Conservation (phyloP, 257 asterid species). For the Misopates orontium region DNA sequence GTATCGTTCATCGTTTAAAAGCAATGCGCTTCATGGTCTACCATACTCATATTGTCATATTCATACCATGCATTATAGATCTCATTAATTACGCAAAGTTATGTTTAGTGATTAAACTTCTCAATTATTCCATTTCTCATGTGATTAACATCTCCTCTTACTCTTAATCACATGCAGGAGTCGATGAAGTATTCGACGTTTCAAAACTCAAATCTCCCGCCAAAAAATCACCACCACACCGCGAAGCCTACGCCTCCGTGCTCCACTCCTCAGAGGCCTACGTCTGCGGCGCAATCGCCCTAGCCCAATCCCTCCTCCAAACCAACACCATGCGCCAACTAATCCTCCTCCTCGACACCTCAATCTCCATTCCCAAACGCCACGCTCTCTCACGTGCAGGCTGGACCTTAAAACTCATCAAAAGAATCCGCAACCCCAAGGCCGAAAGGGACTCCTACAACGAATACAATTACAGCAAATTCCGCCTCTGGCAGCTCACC, state of each 20-base stretch:
- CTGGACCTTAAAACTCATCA: conserved; percentile 68
- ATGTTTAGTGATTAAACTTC: too few species aligned
- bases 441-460: conserved; percentile 71
- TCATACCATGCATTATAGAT: too few species aligned
- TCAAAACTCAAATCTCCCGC: conserved; percentile 38
- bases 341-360: conserved; percentile 67
- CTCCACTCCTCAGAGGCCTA: conserved; percentile 74
- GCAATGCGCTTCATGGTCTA: too few species aligned
- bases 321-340: conserved; percentile 65
- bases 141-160: too few species aligned
- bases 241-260: conserved; percentile 76
- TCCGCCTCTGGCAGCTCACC: conserved; percentile 81
- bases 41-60: too few species aligned
- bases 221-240: conserved; percentile 11
- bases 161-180: conserved; percentile 16
- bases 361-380: conserved; percentile 52
- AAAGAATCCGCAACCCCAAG: conserved; percentile 71
- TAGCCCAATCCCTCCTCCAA: conserved; percentile 70
- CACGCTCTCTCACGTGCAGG: conserved; percentile 63
- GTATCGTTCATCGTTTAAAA: too few species aligned
- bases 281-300: conserved; percentile 79
- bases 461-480: conserved; percentile 85
- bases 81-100: too few species aligned
- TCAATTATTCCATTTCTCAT: too few species aligned
- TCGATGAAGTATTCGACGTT: conserved; percentile 47